Evolutionary conservation across 2,329 filamentous ascomycete species (phyloP).

Genomic region (Fragosphaeria purpurea): DNA sequence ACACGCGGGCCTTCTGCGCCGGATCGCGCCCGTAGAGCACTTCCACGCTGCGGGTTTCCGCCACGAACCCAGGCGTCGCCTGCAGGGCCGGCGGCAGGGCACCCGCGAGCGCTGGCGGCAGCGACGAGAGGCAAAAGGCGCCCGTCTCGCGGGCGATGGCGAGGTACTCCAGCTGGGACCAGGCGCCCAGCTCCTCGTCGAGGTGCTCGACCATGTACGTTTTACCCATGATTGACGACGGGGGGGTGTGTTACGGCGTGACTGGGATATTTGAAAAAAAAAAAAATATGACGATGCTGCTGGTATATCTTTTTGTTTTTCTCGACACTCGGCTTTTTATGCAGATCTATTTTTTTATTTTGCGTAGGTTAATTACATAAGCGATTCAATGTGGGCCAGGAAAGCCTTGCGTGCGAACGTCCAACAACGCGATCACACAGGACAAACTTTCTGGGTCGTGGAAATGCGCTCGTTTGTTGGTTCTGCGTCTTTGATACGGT

Average conservation of each 20-base stretch:
- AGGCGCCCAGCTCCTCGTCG: conserved; percentile 84
- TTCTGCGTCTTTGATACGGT: no score
- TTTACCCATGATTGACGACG: conserved; percentile 32
- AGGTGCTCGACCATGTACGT: conserved; percentile 95
- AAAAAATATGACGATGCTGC: no score
- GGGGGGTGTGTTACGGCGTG: not conserved
- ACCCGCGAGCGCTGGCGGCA: conserved; percentile 51
- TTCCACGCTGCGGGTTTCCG: conserved; percentile 72
- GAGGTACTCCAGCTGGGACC: conserved; percentile 89
- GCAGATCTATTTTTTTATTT: no score
- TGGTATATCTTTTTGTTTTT: not conserved
- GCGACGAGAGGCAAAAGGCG: conserved; percentile 71
- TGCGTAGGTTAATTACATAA: not conserved
- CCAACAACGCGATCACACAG: no score
- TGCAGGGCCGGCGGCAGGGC: conserved; percentile 51
- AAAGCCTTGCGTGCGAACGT: no score
- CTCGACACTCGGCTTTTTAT: not conserved
- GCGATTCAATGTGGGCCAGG: not conserved
- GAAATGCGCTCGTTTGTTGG: no score
- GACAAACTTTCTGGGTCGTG: no score
- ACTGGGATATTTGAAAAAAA: not conserved
- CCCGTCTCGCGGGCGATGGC: conserved; percentile 78
- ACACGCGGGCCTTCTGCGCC: conserved; percentile 50
- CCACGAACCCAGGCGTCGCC: conserved; percentile 50
- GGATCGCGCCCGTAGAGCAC: conserved; percentile 66